These are phyloP conservation scores for Asterionellopsis glacialis DNA, from an alignment of 108 stramenopile species.

Conservation along the genomic window DNA sequence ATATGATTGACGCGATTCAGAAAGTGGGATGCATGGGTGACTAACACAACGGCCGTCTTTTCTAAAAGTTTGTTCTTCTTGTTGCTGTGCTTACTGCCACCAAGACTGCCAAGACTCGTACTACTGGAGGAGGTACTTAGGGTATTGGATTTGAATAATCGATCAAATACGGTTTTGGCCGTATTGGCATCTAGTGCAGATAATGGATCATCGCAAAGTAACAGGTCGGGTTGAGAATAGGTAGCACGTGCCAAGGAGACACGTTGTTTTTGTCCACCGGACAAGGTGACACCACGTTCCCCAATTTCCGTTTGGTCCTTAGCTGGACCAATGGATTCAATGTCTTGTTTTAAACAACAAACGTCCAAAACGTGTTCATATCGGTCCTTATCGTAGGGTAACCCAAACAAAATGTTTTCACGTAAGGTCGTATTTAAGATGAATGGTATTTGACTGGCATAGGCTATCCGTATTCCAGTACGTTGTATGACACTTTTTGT, in stretches of 20 bases:
- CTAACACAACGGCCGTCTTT: slow-evolving; percentile 68
- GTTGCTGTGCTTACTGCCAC: too few relatives aligned
- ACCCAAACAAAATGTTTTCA: slow-evolving; percentile 96
- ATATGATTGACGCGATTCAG: slow-evolving; percentile 67
- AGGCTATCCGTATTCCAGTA: slow-evolving; percentile 65
- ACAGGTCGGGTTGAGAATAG: slow-evolving; percentile 74
- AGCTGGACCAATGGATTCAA: slow-evolving; percentile 53
- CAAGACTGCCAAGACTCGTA: too few relatives aligned
- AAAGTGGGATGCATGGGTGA: slow-evolving; percentile 89
- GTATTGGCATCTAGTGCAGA: slow-evolving; percentile 91
- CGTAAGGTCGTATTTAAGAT: slow-evolving; percentile 90
- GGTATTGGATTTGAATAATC: slow-evolving; percentile 33
- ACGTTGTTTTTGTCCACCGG: slow-evolving; percentile 83
- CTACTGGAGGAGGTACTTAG: background rate
- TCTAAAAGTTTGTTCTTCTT: slow-evolving; percentile 33
- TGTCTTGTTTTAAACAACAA: slow-evolving; percentile 71
- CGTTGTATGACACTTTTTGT: slow-evolving; percentile 11
- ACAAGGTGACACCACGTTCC: slow-evolving; percentile 89
- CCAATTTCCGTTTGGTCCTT: slow-evolving; percentile 85
- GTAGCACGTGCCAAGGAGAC: slow-evolving; percentile 73
- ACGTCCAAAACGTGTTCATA: slow-evolving; percentile 85
- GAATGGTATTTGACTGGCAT: slow-evolving; percentile 89
- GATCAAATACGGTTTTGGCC: slow-evolving; percentile 70
- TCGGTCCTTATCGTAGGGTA: slow-evolving; percentile 45
- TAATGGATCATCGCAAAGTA: slow-evolving; percentile 89